Evolutionary conservation across 139 green algal species (phyloP), one percentile per base, ranked within the genome.

Genomic region (Coelastrella sp.): DNA sequence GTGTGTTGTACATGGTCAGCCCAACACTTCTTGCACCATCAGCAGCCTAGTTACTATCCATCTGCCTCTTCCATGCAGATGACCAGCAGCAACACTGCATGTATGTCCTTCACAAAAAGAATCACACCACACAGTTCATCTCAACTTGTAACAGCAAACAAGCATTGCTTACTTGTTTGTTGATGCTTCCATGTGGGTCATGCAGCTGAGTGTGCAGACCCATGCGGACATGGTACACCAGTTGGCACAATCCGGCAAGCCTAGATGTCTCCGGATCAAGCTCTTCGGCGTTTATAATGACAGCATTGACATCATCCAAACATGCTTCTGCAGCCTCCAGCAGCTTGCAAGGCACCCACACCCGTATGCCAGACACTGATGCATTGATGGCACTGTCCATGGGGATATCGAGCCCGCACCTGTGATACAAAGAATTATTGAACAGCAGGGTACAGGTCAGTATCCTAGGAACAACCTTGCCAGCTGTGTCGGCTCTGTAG

Each of bases 321-420:
- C 38, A 15, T 15, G 68, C 68, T 34, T 19, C 68, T 38, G 71
- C 71, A 40, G 71, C 41, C 5, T 35, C 71, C n/a, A 79, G 71
- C 71, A 79, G 41, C 41, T 17, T 7, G 41, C 41, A 41, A 27
- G 71, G 43, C 8, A 53, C 45, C 71, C 71, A 79, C 41, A 79
- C 71, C 11, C 71, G 71, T n/a, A 79, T 79, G 71, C 71, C 71
- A 32, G 41, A 79, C 41, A 79, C 41, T 27, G 71, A 79, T 6
- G 71, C 71, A 17, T 79, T 79, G 11, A n/a, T 79, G n/a, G 34
- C 30, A n/a, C 71, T 79, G 71, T 30, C 13, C 3, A n/a, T 34
- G 27, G 71, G 71, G 13, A 79, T 62, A 13, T 79, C 25, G 25
- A 79, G 25, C 7, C 71, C 71, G 25, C 71, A 79, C 43, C 71